Conservation (phyloP, 2,329 filamentous ascomycete species). For the Ploettnerulaceae sp. region DNA sequence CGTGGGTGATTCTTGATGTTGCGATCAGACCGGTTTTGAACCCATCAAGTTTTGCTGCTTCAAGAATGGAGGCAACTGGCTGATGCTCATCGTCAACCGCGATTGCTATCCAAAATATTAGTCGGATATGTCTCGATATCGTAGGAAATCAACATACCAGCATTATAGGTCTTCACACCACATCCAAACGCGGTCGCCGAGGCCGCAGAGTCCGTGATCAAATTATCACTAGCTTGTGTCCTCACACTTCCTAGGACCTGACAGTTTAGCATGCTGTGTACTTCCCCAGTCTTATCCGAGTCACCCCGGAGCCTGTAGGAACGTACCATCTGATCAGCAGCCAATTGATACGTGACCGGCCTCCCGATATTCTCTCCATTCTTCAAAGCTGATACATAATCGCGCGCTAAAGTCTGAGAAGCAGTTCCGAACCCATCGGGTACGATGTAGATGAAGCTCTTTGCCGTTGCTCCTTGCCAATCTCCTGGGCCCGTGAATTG, state of each 20-base stretch:
- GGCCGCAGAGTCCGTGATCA: conserved; percentile 7
- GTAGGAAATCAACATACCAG: neutral
- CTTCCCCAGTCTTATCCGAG: neutral
- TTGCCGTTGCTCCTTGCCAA: neutral
- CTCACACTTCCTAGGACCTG: conserved; percentile 2
- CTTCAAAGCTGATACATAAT: neutral
- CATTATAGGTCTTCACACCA: conserved; percentile 7
- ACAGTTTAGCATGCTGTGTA: neutral
- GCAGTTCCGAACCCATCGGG: conserved; percentile 5
- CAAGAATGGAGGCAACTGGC: conserved; percentile 4
- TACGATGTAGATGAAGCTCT: conserved; percentile 7
- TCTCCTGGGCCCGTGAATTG: neutral
- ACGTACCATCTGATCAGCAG: conserved; percentile 9
- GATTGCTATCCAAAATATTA: neutral
- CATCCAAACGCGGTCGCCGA: conserved; percentile 4
- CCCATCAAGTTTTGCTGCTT: conserved; percentile 5
- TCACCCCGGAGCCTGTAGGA: neutral
- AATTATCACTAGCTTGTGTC: neutral
- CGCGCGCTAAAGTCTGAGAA: conserved; percentile 2
- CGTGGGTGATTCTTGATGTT: conserved; percentile 7
- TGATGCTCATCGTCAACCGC: conserved; percentile 1
- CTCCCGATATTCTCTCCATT: conserved; percentile 1
- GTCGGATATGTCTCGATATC: neutral
- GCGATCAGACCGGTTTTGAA: conserved; percentile 7
- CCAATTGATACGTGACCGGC: conserved; percentile 3